Evolutionary conservation across 495 filamentous ascomycete species (phyloP).

Genomic region (Lindgomyces ingoldianus): DNA sequence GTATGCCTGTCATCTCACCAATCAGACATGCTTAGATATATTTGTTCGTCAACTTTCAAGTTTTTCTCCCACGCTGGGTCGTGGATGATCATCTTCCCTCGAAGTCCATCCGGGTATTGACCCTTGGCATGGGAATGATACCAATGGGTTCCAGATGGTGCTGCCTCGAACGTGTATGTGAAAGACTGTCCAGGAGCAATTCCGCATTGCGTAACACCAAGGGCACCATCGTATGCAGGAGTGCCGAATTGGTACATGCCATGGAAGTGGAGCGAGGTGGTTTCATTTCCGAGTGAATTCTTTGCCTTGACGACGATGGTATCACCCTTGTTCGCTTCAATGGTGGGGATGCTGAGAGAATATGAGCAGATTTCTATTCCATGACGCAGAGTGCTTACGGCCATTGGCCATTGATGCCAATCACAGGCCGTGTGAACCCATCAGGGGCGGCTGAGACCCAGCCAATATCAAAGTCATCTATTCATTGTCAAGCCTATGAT

Average conservation of each 20-base stretch:
- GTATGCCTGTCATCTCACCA: conserved; percentile 29
- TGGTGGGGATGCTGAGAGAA: conserved; percentile 17
- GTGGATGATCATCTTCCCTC: conserved; percentile 33
- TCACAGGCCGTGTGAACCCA: conserved; percentile 29
- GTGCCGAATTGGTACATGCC: conserved; percentile 28
- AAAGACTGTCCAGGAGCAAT: conserved; percentile 25
- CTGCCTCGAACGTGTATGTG: conserved; percentile 24
- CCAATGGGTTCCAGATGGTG: conserved; percentile 40
- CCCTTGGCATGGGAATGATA: conserved; percentile 40
- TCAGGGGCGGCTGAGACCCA: conserved; percentile 34
- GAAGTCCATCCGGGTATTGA: conserved; percentile 32
- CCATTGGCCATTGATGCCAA: conserved; percentile 38
- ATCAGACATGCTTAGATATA: conserved; percentile 27
- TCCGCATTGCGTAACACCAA: conserved; percentile 30
- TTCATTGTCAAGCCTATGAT: not conserved
- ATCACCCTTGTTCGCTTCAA: conserved; percentile 30
- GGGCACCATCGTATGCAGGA: conserved; percentile 18
- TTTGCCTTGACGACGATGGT: conserved; percentile 25
- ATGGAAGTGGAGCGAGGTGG: conserved; percentile 33
- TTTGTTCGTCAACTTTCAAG: conserved; percentile 18
- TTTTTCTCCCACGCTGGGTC: conserved; percentile 23
- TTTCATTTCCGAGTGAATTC: conserved; percentile 34
- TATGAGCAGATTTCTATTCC: not conserved
- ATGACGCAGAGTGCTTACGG: conserved; percentile 11
- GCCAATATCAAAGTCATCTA: conserved; percentile 29